Base-by-base conservation (phyloP, 257 asterid genomes). In the Haberlea rhodopensis region DNA sequence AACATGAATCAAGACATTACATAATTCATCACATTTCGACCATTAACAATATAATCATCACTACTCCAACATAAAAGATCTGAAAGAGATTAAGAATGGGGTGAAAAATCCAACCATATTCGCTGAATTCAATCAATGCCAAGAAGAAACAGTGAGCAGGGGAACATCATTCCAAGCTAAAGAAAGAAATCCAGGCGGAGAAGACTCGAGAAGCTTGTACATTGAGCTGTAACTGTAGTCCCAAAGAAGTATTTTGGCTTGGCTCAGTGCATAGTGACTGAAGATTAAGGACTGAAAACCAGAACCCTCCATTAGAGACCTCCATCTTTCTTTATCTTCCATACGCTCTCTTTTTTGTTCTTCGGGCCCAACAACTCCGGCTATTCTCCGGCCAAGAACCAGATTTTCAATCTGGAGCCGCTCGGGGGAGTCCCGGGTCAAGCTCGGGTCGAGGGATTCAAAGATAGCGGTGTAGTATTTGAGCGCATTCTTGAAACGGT, bases 251-350 rank as follows among this genome's bases (percentile, higher is more conserved):
- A 90, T 79, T 11, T 74, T 80, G 0, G 99, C 99, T 68, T 94
- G 99, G 80, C 97, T 90, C 74, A 78, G 45, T 4, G 99, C 97
- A 40, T 90, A 94, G 76, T 90, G 95, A 82, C 99, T 94, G 5
- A 84, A 82, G 13, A 64, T 48, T 32, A 90, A 46, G 16, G 97
- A 71, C 72, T 80, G 60, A 55, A 94, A 94, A 4, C 97, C 99
- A 0, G 95, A 92, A 1, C 66, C 78, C 65, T 87, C 95, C 99
- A 94, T 90, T 15, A 87, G 31, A 5, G 62, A 22, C 74, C 82
- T 82, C 99, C 99, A 94, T 27, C 84, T 75, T 15, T 89, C 97
- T 57, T 80, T 86, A 63, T 90, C 96, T 40, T 88, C 96, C 95
- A 85, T 86, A 0, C 94, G 79, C 57, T 84, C 90, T 49, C 87